Evolutionary conservation across 805 yeast genomes (phyloP), one percentile per base, ranked within the genome.

Genomic region (Yarrowia sp.): DNA sequence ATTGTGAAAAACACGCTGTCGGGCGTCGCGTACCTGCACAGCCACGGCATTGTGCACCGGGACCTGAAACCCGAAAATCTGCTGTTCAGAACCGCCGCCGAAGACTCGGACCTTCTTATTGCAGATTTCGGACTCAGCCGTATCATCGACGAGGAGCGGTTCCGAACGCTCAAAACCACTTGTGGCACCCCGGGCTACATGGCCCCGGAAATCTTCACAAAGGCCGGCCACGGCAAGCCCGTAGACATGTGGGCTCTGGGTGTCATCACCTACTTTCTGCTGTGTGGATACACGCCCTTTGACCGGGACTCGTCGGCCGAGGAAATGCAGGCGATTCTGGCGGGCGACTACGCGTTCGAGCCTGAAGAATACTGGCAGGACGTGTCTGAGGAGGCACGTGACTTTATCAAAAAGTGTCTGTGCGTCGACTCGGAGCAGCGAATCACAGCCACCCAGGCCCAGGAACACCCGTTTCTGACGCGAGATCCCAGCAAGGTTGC

Each of bases 161-260:
- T 76, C 71, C 70, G 76, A 68, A 69, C 77, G 77, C 75, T 82
- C 70, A 75, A 79, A 70, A 80, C 88, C 68, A 77, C 86, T 44
- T 81, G 88, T 72, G 94, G 94, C 0, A 89, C 94, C 0, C 82
- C 89, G 8, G 87, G 90, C 20, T 89, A 89, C 76, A 85, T 89
- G 84, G 89, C 93, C 0, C 94, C 94, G 0, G 93, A 89, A 73
- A 81, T 89, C 47, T 79, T 85, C 67, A 75, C 79, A 15, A 79
- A 83, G 61, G 74, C 78, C 47, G 86, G 86, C n/a, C 89, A 88
- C 71, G 84, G 84, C 33, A 81, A 78, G 70, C 82, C 85, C 2
- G 88, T 88, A 2, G 94, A 89, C 73, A 80, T 89, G 39, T 89
- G 94, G 94, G 89, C 93, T 0, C 79, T 89, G 34, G 94, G 93